Evolutionary conservation across 2,329 filamentous ascomycete species (phyloP), one percentile per base, ranked within the genome.

Genomic region (Coniosporium uncinatum): DNA sequence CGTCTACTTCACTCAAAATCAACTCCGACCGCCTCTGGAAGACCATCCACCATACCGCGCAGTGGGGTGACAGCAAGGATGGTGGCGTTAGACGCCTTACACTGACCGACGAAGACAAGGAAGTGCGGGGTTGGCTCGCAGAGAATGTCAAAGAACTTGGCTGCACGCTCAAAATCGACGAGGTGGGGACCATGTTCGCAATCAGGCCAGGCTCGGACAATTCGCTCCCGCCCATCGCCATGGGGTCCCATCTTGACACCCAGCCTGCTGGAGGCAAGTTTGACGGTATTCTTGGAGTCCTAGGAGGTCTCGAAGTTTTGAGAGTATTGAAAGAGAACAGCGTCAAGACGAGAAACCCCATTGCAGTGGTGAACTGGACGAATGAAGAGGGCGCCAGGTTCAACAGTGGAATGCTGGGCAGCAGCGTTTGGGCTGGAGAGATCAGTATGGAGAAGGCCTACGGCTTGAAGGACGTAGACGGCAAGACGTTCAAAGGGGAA

Each of bases 31-130:
- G 82, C 47, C 56, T 86, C 48, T 79, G 83, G 66, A 67, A 72
- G 19, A 75, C 79, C 44, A 68, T 86, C 13, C 83, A 86, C 57
- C 56, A 77, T 44, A 83, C 79, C 2, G 83, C 78, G 54, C 69
- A 79, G 62, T 86, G 79, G 74, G 83, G 27, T 31, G 27, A 11
- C 11, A 31, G 11, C 27, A 11, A 11, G 11, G 27, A 31, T 16
- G 27, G 27, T 35, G 33, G 33, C 33, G 16, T 35, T 8, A 8
- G 35, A 14, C 37, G 41, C 2, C 22, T 43, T 14, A 40, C 36
- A 6, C 36, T 32, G 13, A 58, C 49, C 6, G 39, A 43, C 18
- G 55, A 56, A 24, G 55, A 59, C 32, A 57, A 58, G 40, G 34
- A 49, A 14, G 48, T 49, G 2, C 45, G 57, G 36, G 54, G 58